Evolutionary conservation across 805 yeast genomes (phyloP).

Genomic region (Yamadazyma phyllophila): DNA sequence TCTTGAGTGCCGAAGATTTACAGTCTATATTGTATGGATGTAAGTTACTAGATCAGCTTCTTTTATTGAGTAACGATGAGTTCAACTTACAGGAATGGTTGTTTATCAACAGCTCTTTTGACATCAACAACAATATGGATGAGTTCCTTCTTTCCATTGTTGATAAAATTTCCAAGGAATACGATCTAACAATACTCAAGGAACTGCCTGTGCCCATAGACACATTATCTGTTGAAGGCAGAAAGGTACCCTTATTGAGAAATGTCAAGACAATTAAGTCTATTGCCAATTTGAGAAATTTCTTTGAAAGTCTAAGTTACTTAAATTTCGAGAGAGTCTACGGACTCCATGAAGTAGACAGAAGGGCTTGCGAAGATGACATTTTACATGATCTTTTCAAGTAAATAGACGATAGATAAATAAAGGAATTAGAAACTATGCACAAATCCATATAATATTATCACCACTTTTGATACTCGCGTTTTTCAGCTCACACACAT

Average conservation of each 20-base stretch:
- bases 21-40: constrained; percentile 55
- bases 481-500: not conserved
- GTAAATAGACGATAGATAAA: not conserved
- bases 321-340: constrained; percentile 65
- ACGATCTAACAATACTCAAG: constrained; percentile 28
- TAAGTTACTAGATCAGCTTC: constrained; percentile 73
- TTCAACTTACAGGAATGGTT: constrained; percentile 81
- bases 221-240: constrained; percentile 22
- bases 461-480: not conserved
- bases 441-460: not conserved
- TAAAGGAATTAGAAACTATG: not conserved
- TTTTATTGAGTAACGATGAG: constrained; percentile 71
- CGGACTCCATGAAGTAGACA: constrained; percentile 38
- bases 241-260: constrained; percentile 43
- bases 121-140: constrained; percentile 45
- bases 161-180: constrained; percentile 44
- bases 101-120: constrained; percentile 68
- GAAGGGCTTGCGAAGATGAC: constrained; percentile 52
- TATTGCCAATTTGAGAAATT: constrained; percentile 52
- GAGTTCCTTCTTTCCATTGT: constrained; percentile 34
- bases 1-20: constrained; percentile 35
- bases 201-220: constrained; percentile 39
- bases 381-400: constrained; percentile 50
- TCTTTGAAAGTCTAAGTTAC: constrained; percentile 64
- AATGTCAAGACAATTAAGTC: constrained; percentile 40